Base-by-base conservation (phyloP, 306 rosid species). In the Quercus gilva region DNA sequence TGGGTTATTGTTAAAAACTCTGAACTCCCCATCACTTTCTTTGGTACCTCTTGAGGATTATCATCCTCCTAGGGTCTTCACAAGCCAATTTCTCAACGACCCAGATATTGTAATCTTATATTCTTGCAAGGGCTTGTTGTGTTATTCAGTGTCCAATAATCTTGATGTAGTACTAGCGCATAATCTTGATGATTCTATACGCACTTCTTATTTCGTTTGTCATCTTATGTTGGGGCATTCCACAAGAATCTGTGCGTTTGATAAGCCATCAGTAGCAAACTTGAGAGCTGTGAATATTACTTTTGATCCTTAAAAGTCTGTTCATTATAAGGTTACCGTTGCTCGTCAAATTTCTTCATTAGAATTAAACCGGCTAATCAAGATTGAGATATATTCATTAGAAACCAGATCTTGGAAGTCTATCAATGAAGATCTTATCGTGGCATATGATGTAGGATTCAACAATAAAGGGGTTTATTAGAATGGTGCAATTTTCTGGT, bases 61-160 rank as follows among this genome's bases (percentile, higher is more conserved):
- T 35, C 41, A 6, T 35, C 41, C 41, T 35, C 8, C 41, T 6
- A 6, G 8, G 10, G 43, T 37, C 43, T 37, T 59, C 4, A 29
- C 65, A 8, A 9, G 23, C 65, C 15, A 59, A 5, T 59, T 26
- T n/a, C 28, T 68, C 2, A 49, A 4, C 5, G 51, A 2, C 19
- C 18, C 45, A 29, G 76, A 28, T 2, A 1, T 73, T 1, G 3
- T 14, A 13, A 70, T 83, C 15, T 55, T 57, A 1, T 61, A 69
- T 26, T 75, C 81, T 35, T 83, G 83, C 71, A 83, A 83, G 20
- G 86, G 83, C 5, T 69, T 83, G 15, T 19, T 59, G 21, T 77
- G 81, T 3, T 78, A 57, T 70, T 69, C 65, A 20, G 78, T 3
- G 74, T 33, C 61, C 35, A 14, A 20, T 21, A 35, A 35, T 35